A percentile compares a stretch with the other conserved stretches of the same genome.
Conservation (phyloP, 768 basidiomycete genomes). For the Hygrophorus pudorinus region DNA sequence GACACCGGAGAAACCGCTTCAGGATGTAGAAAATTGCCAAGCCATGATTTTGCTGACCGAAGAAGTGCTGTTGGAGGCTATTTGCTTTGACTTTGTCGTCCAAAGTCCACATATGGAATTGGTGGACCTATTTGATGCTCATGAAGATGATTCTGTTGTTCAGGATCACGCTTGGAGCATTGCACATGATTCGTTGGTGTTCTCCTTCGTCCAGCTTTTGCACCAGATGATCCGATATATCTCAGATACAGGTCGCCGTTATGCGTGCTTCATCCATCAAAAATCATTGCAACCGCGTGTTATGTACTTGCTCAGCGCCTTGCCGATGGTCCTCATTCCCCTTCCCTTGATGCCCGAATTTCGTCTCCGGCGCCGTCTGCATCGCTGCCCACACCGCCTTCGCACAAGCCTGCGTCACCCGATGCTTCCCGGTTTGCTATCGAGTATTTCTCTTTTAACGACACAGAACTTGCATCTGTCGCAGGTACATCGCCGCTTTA, state of each 20-base stretch:
- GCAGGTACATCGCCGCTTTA: slow-evolving; percentile 35
- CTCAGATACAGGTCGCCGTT: slow-evolving; percentile 70
- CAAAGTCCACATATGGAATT: slow-evolving; percentile 69
- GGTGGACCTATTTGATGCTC: slow-evolving; percentile 58
- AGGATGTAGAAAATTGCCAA: slow-evolving; percentile 74
- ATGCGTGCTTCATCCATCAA: slow-evolving; percentile 60
- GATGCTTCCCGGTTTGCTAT: slow-evolving; percentile 59
- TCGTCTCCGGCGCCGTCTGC: slow-evolving; percentile 61
- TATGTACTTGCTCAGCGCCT: slow-evolving; percentile 68
- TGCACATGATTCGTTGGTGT: slow-evolving; percentile 74
- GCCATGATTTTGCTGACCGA: slow-evolving; percentile 62
- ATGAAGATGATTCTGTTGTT: slow-evolving; percentile 34
- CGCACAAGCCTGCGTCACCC: slow-evolving; percentile 64
- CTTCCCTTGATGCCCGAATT: slow-evolving; percentile 67
- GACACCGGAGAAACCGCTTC: not conserved
- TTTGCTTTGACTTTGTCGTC: slow-evolving; percentile 81
- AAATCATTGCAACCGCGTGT: slow-evolving; percentile 68
- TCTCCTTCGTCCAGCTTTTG: slow-evolving; percentile 3
- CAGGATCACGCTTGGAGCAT: slow-evolving; percentile 82
- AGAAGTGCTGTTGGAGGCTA: slow-evolving; percentile 68
- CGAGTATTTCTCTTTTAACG: slow-evolving; percentile 55
- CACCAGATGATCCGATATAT: slow-evolving; percentile 6
- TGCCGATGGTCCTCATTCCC: slow-evolving; percentile 62
- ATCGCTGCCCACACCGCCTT: slow-evolving; percentile 74
- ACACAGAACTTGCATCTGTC: slow-evolving; percentile 45